Evolutionary conservation across 805 yeast species (phyloP).

Genomic region (Lipomyces yamanashiensis): DNA sequence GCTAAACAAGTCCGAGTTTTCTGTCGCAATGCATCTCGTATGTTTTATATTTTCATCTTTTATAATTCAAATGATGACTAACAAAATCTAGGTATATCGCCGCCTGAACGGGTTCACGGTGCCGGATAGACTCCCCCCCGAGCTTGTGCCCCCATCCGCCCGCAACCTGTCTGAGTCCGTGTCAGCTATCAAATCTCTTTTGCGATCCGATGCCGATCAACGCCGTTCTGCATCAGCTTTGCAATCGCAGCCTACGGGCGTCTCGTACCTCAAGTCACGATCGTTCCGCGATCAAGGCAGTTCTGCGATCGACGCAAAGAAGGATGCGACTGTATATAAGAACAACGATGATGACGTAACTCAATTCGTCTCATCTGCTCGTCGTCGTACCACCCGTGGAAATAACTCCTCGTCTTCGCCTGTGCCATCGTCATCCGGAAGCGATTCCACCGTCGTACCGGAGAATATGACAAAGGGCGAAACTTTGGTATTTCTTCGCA

Average conservation of each 20-base stretch:
- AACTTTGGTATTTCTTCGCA: conserved; percentile 61
- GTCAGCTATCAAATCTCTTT: conserved; percentile 68
- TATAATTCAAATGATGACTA: background rate
- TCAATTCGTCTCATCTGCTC: conserved; percentile 64
- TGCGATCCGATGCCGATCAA: conserved; percentile 50
- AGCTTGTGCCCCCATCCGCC: conserved; percentile 84
- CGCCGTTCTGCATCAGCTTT: conserved; percentile 34
- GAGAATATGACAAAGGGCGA: conserved; percentile 27
- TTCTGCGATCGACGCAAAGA: conserved; percentile 42
- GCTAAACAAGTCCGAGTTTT: conserved; percentile 86
- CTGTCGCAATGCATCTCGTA: conserved; percentile 93
- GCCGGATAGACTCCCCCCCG: conserved; percentile 83
- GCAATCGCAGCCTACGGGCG: conserved; percentile 40
- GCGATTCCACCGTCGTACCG: background rate
- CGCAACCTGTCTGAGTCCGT: conserved; percentile 73
- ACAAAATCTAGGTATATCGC: conserved; percentile 58
- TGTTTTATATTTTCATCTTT: background rate
- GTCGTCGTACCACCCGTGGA: conserved; percentile 41
- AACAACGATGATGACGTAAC: conserved; percentile 71
- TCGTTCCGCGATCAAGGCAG: conserved; percentile 45
- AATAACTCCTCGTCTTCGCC: conserved; percentile 11
- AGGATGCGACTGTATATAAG: conserved; percentile 64
- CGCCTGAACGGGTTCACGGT: conserved; percentile 85
- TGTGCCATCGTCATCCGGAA: conserved; percentile 2
- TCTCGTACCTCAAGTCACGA: conserved; percentile 44